Base-by-base conservation (phyloP, 768 basidiomycete genomes). In the Suillus ampliporus region DNA sequence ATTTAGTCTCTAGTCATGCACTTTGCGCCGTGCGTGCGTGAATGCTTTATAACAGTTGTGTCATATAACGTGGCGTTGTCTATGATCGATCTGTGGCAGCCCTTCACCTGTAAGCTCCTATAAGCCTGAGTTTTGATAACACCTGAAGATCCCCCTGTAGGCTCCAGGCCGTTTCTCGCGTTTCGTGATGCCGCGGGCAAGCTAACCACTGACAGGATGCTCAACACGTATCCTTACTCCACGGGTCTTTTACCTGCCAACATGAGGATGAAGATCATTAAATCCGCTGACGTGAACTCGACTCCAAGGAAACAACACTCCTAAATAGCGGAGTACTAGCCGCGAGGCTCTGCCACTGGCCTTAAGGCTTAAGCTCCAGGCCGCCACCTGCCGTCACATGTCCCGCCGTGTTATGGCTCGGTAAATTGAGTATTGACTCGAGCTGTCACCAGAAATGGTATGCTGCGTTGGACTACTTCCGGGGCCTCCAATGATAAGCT, bases 51-150 rank as follows among this genome's bases (percentile, higher is more conserved):
- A 23, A 19, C 13, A 8, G 15, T 44, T 44, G n/a, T 44, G 37
- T 37, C 35, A 14, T 17, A 38, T 38, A 38, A 21, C 43, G n/a
- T 44, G n/a, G n/a, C n/a, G 21, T 37, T 21, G 35, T 40, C 26
- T 56, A 13, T 17, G 53, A 40, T 40, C 53, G 53, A 56, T 56
- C 53, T 26, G 53, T 40, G 53, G 53, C 53, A 56, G 53, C 53
- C 53, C 53, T 26, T 56, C 37, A 37, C 35, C 47, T 37, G 21
- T 54, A 56, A 38, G 23, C 11, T 51, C 28, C 10, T 50, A 17
- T 31, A 31, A 31, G 43, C 43, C 43, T 2, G 19, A 44, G 5
- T 17, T 38, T 53, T 14, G 9, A 23, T 9, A 54, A 21, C 52
- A 37, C 23, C 15, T 56, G 53, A 56, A 19, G 23, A 56, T 56